Evolutionary conservation across 352 stramenopile species (phyloP).

Genomic region (Phytophthora agathidicida): DNA sequence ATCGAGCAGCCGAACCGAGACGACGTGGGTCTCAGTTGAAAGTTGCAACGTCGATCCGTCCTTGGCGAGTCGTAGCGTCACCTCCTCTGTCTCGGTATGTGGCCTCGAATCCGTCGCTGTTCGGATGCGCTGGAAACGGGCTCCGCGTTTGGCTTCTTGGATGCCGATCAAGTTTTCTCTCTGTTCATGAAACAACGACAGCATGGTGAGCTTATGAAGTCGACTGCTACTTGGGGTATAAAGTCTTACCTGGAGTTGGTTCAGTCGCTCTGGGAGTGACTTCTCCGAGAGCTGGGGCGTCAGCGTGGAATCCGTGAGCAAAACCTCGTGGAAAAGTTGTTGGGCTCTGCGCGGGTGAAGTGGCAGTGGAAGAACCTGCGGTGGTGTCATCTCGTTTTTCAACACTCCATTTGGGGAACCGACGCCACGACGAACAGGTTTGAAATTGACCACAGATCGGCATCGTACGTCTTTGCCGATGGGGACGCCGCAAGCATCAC

Average conservation of each 20-base stretch:
- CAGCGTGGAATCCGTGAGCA: conserved; percentile 19
- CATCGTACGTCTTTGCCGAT: not conserved
- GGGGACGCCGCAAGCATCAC: not conserved
- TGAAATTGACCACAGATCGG: not conserved
- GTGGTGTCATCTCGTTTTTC: not conserved
- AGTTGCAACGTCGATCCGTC: conserved; percentile 24
- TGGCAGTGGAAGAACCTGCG: conserved; percentile 12
- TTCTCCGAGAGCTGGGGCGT: conserved; percentile 30
- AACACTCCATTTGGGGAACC: conserved; percentile 4
- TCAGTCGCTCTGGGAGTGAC: conserved; percentile 34
- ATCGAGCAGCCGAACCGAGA: conserved; percentile 3
- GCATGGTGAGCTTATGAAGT: not conserved
- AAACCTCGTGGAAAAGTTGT: conserved; percentile 46
- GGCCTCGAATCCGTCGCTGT: not conserved
- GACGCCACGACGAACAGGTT: conserved; percentile 5
- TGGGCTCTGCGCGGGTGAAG: conserved; percentile 40
- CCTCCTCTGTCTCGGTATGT: not conserved
- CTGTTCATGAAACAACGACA: conserved; percentile 1
- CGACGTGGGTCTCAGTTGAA: not conserved
- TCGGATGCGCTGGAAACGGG: conserved; percentile 20
- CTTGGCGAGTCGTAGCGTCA: conserved; percentile 15
- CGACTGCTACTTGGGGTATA: no score
- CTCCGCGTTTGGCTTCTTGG: conserved; percentile 38
- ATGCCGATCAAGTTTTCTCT: conserved; percentile 32
- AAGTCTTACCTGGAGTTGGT: conserved; percentile 31